Conservation (phyloP, 495 filamentous ascomycete species). For the Penicillium atrosanguineum region DNA sequence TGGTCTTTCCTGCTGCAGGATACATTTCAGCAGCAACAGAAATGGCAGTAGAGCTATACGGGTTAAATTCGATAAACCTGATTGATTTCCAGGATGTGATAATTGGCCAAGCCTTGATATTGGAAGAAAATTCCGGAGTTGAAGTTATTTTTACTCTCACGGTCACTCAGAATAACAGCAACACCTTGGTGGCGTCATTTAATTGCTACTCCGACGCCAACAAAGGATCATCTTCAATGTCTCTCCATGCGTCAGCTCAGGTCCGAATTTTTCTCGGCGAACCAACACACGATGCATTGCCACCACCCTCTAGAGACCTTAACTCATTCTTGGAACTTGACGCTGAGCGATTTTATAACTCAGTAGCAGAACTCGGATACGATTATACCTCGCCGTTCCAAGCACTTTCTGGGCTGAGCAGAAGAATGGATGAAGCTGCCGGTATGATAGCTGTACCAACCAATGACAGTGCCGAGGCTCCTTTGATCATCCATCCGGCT, state of each 20-base stretch:
- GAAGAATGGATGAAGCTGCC: conserved; percentile 24
- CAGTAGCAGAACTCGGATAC: conserved; percentile 29
- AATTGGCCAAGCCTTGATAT: conserved; percentile 47
- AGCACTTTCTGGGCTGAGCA: conserved; percentile 17
- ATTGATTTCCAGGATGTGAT: conserved; percentile 34
- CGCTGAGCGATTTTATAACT: conserved; percentile 38
- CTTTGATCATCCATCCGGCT: conserved; percentile 33
- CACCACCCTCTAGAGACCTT: background rate
- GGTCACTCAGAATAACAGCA: background rate
- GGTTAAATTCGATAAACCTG: conserved; percentile 16
- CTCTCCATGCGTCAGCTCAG: conserved; percentile 21
- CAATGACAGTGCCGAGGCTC: background rate
- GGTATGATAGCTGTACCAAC: conserved; percentile 19
- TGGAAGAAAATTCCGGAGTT: conserved; percentile 46
- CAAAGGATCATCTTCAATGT: conserved; percentile 15
- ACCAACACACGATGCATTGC: conserved; percentile 9
- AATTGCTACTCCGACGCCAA: conserved; percentile 21
- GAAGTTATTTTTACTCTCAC: conserved; percentile 44
- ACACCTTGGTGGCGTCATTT: conserved; percentile 6
- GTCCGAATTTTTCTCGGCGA: conserved; percentile 13
- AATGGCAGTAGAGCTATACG: conserved; percentile 25
- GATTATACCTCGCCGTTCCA: conserved; percentile 31
- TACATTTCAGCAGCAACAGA: conserved; percentile 59
- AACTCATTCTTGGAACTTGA: conserved; percentile 9
- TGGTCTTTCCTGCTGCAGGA: conserved; percentile 60